Evolutionary conservation across 345 rosid genomes (phyloP).

Genomic region (Cardamine resedifolia): DNA sequence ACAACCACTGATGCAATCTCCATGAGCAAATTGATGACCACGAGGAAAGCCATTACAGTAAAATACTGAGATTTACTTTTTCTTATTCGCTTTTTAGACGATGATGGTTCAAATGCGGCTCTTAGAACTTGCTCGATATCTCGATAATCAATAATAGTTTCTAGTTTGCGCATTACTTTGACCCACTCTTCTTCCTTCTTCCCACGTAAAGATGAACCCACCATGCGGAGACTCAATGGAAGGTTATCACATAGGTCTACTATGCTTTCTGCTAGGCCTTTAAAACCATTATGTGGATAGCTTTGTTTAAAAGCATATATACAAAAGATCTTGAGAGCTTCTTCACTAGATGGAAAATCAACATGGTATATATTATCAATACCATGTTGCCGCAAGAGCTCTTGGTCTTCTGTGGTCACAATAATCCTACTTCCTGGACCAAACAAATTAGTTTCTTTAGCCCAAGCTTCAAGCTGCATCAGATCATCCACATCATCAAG

Average conservation of each 20-base stretch:
- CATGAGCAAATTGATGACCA: neutral
- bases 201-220: conserved; percentile 8
- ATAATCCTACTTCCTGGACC: neutral
- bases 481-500: neutral
- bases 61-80: neutral
- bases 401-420: neutral
- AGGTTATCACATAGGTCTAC: neutral
- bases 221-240: neutral
- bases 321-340: neutral
- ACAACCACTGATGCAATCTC: conserved; percentile 9
- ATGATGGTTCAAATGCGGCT: neutral
- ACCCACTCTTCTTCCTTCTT: neutral
- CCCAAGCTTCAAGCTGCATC: neutral
- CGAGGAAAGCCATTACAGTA: neutral
- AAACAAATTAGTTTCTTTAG: neutral
- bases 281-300: neutral
- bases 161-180: neutral
- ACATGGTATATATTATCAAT: neutral
- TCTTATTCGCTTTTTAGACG: neutral
- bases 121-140: neutral
- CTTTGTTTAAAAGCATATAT: neutral
- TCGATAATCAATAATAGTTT: neutral
- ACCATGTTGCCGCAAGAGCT: neutral
- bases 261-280: neutral
- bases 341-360: neutral